These are phyloP conservation scores for Coemansia interrupta DNA, from an alignment of 192 early-diverging fungal genomes.

Conservation along the genomic window DNA sequence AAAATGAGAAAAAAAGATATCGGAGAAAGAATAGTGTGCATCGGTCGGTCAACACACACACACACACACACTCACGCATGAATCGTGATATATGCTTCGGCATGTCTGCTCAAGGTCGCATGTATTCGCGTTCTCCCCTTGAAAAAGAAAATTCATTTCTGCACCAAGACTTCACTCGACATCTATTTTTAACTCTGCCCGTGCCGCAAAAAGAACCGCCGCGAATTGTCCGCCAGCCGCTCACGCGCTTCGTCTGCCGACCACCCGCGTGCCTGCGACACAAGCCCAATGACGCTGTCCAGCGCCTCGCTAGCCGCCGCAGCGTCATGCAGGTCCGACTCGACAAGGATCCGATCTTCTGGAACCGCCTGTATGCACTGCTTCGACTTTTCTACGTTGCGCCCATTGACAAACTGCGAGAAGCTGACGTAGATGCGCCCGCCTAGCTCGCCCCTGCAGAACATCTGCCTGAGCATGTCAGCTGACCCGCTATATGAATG, in stretches of 20 bases:
- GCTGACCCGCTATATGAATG: slow-evolving; percentile 83
- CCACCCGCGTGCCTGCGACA: slow-evolving; percentile 39
- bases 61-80: no score
- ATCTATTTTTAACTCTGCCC: neutral
- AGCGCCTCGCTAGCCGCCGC: slow-evolving; percentile 17
- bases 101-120: no score
- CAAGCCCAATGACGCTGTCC: slow-evolving; percentile 18
- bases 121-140: no score
- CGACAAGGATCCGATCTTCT: slow-evolving; percentile 73
- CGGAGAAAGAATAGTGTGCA: neutral
- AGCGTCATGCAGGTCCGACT: slow-evolving; percentile 69
- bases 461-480: slow-evolving; percentile 59
- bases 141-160: no score
- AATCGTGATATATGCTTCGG: no score
- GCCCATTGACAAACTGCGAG: slow-evolving; percentile 71
- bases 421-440: slow-evolving; percentile 73
- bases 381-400: slow-evolving; percentile 36
- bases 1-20: neutral
- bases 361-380: slow-evolving; percentile 70
- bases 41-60: no score
- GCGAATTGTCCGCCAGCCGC: slow-evolving; percentile 24
- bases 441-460: slow-evolving; percentile 30
- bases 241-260: slow-evolving; percentile 11
- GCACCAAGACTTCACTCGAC: neutral
- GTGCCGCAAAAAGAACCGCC: slow-evolving; percentile 16